Evolutionary conservation across 345 rosid species (phyloP), one percentile per base, ranked within the genome.

Genomic region (Aquilaria sinensis): DNA sequence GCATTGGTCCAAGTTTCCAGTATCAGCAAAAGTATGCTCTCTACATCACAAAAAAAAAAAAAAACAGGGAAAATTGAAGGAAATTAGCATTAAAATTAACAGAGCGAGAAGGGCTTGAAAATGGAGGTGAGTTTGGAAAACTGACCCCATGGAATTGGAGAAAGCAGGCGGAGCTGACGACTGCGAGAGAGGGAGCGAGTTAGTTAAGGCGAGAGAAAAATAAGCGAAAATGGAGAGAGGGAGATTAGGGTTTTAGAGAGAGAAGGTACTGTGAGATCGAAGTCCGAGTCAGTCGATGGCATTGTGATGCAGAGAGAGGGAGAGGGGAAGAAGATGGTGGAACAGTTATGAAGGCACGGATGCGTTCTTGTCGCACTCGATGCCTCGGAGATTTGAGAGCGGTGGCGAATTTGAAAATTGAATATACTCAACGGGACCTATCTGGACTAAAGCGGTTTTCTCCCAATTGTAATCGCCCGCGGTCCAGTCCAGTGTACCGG

Each of bases 1-100:
- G 80, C 99, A 94, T 10, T 90, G 89, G 67, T 90, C 97, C 71
- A 90, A 66, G 72, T 94, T 94, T 32, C 73, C 85, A 10, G 77
- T 87, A 82, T 90, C 89, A 1, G 96, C 99, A 64, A 94, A 94
- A 65, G 79, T 62, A 52, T 75, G 76, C 56, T 94, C 98, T 63
- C 97, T 90, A 74, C 63, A 69, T 34, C 9, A 71, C 58, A 15
- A 62, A 66, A 60, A 29, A 43, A n/a, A n/a, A n/a, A 12, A 43
- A 5, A 34, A 33, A 48, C 12, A 53, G 31, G 5, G 45, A 30
- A 5, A 52, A 2, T 37, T 23, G 23, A 16, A 15, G 9, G 31
- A 48, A 65, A 57, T 37, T 3, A 15, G 9, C 7, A 47, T 29
- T 5, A 5, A 8, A 66, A 6, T 41, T 23, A 6, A 30, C n/a